Evolutionary conservation across 257 asterid genomes (phyloP).

Genomic region (Lycium barbarum): DNA sequence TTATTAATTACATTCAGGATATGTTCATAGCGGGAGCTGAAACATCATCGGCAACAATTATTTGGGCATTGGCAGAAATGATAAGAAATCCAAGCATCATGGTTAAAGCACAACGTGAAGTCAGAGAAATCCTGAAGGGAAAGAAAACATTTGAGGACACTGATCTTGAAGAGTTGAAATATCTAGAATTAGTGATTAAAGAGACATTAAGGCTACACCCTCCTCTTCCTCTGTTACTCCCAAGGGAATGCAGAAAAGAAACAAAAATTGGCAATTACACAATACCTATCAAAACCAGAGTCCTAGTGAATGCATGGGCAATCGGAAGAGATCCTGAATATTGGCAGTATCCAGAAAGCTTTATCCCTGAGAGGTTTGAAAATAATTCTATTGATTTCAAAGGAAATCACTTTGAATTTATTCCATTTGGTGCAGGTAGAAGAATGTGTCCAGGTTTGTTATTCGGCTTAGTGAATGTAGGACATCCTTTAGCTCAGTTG

Average conservation of each 20-base stretch:
- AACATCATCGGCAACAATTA: neutral
- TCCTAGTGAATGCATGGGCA: constrained; percentile 11
- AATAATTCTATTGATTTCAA: too few species aligned
- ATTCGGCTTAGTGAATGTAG: too few species aligned
- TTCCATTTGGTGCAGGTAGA: too few species aligned
- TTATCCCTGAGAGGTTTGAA: too few species aligned
- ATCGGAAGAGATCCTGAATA: too few species aligned
- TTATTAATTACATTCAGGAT: neutral
- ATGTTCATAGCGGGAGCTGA: constrained; percentile 10
- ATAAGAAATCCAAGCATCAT: neutral
- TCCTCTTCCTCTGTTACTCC: neutral
- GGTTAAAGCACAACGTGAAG: constrained; percentile 1
- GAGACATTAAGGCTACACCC: constrained; percentile 8
- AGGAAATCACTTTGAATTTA: too few species aligned
- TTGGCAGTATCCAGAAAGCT: too few species aligned
- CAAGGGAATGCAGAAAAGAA: constrained; percentile 28
- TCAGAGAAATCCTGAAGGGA: neutral
- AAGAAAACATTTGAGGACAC: neutral
- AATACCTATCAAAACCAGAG: neutral
- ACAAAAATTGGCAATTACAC: neutral
- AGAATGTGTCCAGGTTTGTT: too few species aligned
- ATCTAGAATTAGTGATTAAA: neutral
- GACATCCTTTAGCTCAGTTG: constrained; percentile 5
- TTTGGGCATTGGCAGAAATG: neutral
- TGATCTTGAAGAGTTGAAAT: neutral